Evolutionary conservation across 1,284 basidiomycete genomes (phyloP), one percentile per base, ranked within the genome.

Genomic region (Rhodofomes roseus): DNA sequence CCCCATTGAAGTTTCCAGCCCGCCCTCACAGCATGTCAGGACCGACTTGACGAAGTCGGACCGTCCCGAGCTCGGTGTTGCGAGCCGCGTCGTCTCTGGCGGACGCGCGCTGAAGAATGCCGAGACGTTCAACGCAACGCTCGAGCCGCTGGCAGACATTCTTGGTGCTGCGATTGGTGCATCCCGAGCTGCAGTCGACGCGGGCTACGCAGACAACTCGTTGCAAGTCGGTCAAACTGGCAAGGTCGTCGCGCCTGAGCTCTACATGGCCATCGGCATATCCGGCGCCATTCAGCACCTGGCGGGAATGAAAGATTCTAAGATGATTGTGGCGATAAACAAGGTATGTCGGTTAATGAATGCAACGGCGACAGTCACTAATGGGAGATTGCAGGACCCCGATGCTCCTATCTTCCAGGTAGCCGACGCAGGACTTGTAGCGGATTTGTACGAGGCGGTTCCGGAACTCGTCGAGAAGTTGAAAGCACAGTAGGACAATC

Each of bases 341-440:
- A 99, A 99, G 85, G 94, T 87, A 58, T 56, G 72, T 57, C 31
- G 1, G 20, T 53, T 56, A n/a, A 70, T 61, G 55, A 14, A 40
- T 6, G 25, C 18, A 16, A 18, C 16, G 39, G 1, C 25, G 6
- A 40, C 16, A 16, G 8, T 5, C 22, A 18, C n/a, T n/a, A n/a
- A n/a, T n/a, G n/a, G 37, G 22, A 23, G 12, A 20, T 44, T n/a
- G 18, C 54, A 94, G 93, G 96, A 98, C 72, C 83, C 95, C 53
- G 96, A 99, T 71, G 97, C 97, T 18, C 97, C 97, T 5, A 99
- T 99, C 71, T 98, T 98, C 86, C 96, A 99, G 77, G 90, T 99
- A 1, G 97, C 97, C 39, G 97, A 99, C 74, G 84, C 92, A 20
- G 97, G 97, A 5, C 85, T 99, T 23, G 96, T 98, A 3, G 96